Conservation (phyloP, 495 filamentous ascomycete genomes). For the Hyaloscypha hepaticicola region DNA sequence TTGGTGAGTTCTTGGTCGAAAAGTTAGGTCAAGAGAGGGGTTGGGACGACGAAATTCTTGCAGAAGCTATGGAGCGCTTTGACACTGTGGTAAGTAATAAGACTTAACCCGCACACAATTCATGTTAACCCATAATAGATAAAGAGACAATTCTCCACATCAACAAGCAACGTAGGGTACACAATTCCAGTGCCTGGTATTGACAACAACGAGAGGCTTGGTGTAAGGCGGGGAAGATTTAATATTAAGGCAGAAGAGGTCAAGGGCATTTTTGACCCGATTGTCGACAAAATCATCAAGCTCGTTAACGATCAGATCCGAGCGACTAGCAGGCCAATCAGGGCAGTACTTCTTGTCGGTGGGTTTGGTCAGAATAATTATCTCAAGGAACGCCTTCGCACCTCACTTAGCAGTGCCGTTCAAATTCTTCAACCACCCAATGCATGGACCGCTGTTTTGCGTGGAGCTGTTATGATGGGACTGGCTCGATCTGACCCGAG, state of each 20-base stretch:
- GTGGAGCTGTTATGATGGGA: constrained; percentile 42
- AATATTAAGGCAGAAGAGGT: background rate
- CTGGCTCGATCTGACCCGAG: constrained; percentile 31
- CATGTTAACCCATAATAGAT: constrained; percentile 20
- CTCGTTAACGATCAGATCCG: constrained; percentile 38
- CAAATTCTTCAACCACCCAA: constrained; percentile 35
- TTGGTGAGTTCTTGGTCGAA: constrained; percentile 43
- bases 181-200: constrained; percentile 37
- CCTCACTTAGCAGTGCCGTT: constrained; percentile 18
- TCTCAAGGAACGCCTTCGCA: constrained; percentile 33
- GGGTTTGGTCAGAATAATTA: constrained; percentile 44
- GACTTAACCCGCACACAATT: constrained; percentile 5
- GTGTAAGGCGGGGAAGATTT: constrained; percentile 23
- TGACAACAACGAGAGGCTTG: constrained; percentile 33
- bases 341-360: constrained; percentile 42
- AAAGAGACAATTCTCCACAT: constrained; percentile 21
- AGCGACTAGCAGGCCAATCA: constrained; percentile 33
- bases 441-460: constrained; percentile 44
- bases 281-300: constrained; percentile 24
- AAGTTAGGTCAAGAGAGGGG: constrained; percentile 36
- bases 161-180: constrained; percentile 27
- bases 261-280: background rate
- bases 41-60: constrained; percentile 38
- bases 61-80: constrained; percentile 41
- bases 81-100: constrained; percentile 32